These are phyloP conservation scores for Rhodotorula toruloides DNA, from an alignment of 768 basidiomycete species.

Conservation along the genomic window DNA sequence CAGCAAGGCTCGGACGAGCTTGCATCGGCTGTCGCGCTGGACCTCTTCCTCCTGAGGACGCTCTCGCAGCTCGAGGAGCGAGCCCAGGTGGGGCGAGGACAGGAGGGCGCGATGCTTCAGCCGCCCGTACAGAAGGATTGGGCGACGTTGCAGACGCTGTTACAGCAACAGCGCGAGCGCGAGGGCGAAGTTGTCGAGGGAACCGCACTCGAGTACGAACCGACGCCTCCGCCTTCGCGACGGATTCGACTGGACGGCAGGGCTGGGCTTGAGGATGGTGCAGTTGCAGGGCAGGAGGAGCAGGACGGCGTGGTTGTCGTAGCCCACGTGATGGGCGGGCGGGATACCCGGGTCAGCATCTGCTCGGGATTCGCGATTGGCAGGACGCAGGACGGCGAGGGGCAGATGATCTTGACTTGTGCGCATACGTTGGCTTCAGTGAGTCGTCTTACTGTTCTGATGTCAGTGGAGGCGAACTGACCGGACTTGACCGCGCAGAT, in stretches of 20 bases:
- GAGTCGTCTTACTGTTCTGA: conserved; percentile 49
- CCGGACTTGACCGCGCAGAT: conserved; percentile 6
- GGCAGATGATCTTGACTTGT: conserved; percentile 54
- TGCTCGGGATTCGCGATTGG: conserved; percentile 60
- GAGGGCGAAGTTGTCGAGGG: conserved; percentile 21
- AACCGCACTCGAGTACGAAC: conserved; percentile 54
- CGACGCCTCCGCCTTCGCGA: conserved; percentile 49
- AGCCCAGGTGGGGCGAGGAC: background rate
- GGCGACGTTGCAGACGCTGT: background rate
- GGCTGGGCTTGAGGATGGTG: background rate
- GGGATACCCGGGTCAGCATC: conserved; percentile 47
- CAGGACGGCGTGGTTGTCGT: conserved; percentile 52
- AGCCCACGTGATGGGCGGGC: conserved; percentile 53
- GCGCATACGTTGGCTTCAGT: conserved; percentile 57
- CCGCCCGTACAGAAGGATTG: background rate
- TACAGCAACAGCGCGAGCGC: background rate
- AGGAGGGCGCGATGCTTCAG: background rate
- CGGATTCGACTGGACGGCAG: conserved; percentile 43
- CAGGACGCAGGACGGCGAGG: conserved; percentile 26
- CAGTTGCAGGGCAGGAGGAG: conserved; percentile 41
- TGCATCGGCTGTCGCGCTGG: background rate
- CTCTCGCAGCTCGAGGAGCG: background rate
- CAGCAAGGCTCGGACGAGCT: too few relatives aligned
- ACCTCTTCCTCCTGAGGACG: conserved; percentile 13
- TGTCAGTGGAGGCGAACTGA: background rate